Evolutionary conservation across 2,329 filamentous ascomycete species (phyloP).

Genomic region (Colletotrichum magnum): DNA sequence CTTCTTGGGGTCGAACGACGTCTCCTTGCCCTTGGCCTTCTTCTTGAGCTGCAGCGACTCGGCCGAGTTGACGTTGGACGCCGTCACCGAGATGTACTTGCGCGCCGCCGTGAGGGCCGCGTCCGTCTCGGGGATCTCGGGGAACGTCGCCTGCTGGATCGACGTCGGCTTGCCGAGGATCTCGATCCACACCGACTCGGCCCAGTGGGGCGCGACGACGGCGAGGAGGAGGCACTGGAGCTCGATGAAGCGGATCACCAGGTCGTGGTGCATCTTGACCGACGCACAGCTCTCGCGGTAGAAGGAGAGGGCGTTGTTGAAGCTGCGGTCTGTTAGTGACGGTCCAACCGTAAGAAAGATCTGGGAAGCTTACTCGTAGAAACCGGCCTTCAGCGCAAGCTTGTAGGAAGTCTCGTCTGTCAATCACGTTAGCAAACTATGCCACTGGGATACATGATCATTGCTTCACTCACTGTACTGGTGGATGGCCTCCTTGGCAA

Average conservation of each 20-base stretch:
- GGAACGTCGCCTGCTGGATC: slow-evolving; percentile 85
- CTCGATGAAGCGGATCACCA: slow-evolving; percentile 86
- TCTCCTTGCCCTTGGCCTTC: slow-evolving; percentile 91
- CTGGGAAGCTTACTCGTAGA: slow-evolving; percentile 77
- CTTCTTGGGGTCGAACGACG: slow-evolving; percentile 88
- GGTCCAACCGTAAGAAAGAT: neutral
- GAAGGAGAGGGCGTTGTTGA: slow-evolving; percentile 88
- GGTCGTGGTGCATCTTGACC: slow-evolving; percentile 87
- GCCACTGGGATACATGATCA: neutral
- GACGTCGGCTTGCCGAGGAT: slow-evolving; percentile 82
- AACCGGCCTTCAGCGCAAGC: slow-evolving; percentile 85
- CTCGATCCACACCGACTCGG: slow-evolving; percentile 95
- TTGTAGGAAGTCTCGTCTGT: slow-evolving; percentile 57
- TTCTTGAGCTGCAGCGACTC: slow-evolving; percentile 89
- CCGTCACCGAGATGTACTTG: slow-evolving; percentile 83
- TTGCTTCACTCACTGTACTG: slow-evolving; percentile 69
- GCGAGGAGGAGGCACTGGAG: slow-evolving; percentile 87
- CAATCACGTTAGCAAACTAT: neutral
- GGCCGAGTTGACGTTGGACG: slow-evolving; percentile 86
- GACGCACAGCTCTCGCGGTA: slow-evolving; percentile 89
- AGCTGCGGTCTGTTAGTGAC: slow-evolving; percentile 47
- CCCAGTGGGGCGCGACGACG: slow-evolving; percentile 92
- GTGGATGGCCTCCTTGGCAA: slow-evolving; percentile 83
- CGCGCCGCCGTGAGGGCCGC: slow-evolving; percentile 81
- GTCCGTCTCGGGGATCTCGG: slow-evolving; percentile 75